Evolutionary conservation across 345 rosid species (phyloP).

Genomic region (Brassica rapa): DNA sequence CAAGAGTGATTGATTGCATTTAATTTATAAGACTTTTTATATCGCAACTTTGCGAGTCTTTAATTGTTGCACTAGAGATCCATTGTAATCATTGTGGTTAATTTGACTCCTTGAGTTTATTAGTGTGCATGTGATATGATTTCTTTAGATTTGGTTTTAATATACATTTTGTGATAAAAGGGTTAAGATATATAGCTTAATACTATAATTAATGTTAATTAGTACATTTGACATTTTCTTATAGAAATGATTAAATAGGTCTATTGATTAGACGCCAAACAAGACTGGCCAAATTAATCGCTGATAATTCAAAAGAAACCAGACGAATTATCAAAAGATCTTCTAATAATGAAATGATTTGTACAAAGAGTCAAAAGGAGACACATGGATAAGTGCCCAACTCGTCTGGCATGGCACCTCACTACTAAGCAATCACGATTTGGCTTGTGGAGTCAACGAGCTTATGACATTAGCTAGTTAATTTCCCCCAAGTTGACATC

Average conservation of each 20-base stretch:
- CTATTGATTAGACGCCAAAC: conserved; percentile 18
- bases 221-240: neutral
- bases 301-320: neutral
- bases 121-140: conserved; percentile 24
- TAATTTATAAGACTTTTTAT: neutral
- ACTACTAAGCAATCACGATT: conserved; percentile 20
- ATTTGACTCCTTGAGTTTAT: conserved; percentile 22
- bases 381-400: conserved; percentile 35
- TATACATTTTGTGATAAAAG: conserved; percentile 2
- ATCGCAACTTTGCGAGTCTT: neutral
- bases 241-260: neutral
- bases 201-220: neutral
- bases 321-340: neutral
- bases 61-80: conserved; percentile 4
- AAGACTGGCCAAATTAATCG: conserved; percentile 18
- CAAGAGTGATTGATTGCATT: neutral
- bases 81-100: conserved; percentile 2
- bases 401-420: conserved; percentile 36
- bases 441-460: conserved; percentile 25
- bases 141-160: neutral
- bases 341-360: neutral
- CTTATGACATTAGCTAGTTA: neutral
- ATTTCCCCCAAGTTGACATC: conserved; percentile 2
- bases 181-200: conserved; percentile 16
- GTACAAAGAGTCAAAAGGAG: conserved; percentile 24